Evolutionary conservation across 2,329 filamentous ascomycete species (phyloP).

Genomic region (Fusarium sp.): DNA sequence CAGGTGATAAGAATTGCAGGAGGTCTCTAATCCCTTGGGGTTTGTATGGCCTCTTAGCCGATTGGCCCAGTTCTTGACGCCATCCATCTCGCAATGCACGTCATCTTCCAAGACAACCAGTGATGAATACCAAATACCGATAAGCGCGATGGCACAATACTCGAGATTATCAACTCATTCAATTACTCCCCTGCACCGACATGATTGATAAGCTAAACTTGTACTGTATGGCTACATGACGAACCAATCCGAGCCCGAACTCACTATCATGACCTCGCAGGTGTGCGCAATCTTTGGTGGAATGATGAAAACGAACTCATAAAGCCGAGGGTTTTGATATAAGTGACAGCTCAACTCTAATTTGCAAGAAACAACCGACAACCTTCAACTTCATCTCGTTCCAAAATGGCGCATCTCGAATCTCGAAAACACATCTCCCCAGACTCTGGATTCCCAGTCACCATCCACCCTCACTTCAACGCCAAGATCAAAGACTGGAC

Average conservation of each 20-base stretch:
- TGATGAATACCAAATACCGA: neutral
- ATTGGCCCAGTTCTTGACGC: neutral
- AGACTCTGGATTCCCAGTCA: slow-evolving; percentile 59
- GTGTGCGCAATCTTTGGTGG: neutral
- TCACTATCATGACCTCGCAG: slow-evolving; percentile 1
- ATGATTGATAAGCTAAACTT: slow-evolving; percentile 1
- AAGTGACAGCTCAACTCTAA: neutral
- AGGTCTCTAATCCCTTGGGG: neutral
- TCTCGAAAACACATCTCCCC: slow-evolving; percentile 59
- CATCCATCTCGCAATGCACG: neutral
- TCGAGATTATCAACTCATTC: neutral
- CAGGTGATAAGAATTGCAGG: neutral
- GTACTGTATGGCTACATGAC: neutral
- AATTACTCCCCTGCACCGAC: neutral
- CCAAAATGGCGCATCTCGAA: slow-evolving; percentile 48
- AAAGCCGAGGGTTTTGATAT: neutral
- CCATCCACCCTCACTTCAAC: slow-evolving; percentile 59
- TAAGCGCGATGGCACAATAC: neutral
- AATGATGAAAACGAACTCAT: neutral
- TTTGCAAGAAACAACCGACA: neutral
- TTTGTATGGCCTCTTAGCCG: neutral
- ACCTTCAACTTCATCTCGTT: neutral
- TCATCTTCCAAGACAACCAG: neutral
- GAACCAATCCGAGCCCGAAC: neutral
- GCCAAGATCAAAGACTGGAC: slow-evolving; percentile 51